Percentiles rank a stretch among this genome's conserved stretches.
Conservation (phyloP, 2,329 filamentous ascomycete species). For the Ciborinia camelliae region DNA sequence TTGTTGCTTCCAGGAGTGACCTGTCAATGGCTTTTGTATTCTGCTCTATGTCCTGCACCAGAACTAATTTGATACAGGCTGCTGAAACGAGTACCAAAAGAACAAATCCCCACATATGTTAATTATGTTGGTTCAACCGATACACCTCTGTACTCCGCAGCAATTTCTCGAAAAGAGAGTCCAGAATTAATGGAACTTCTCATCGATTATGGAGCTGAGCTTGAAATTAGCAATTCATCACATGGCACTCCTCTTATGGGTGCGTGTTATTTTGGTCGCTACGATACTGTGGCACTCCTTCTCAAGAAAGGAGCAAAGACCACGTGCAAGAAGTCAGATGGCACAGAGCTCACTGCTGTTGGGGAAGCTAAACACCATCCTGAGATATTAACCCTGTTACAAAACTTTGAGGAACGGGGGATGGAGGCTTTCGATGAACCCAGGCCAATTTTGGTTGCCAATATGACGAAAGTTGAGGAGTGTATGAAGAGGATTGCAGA, state of each 20-base stretch:
- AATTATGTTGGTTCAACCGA: background rate
- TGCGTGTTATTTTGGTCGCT: background rate
- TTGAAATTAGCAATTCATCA: background rate
- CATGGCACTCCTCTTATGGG: slow-evolving; percentile 1
- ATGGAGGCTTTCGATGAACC: background rate
- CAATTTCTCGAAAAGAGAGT: background rate
- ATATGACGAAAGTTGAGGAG: background rate
- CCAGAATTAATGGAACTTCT: background rate
- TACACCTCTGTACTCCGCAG: background rate
- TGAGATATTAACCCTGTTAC: background rate
- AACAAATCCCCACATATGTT: background rate
- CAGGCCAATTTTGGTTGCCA: background rate
- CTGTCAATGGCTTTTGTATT: background rate
- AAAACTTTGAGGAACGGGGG: background rate
- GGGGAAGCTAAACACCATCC: background rate
- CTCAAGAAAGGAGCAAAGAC: background rate
- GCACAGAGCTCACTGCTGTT: background rate
- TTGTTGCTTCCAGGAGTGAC: background rate
- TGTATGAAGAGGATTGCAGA: background rate
- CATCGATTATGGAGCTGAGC: background rate
- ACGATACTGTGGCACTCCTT: background rate
- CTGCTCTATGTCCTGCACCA: background rate
- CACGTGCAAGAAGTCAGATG: background rate
- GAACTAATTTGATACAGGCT: background rate
- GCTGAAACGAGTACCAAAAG: background rate